phyloP scores from a whole-genome alignment of 805 yeast species.

The Kodamaea laetipori region DNA sequence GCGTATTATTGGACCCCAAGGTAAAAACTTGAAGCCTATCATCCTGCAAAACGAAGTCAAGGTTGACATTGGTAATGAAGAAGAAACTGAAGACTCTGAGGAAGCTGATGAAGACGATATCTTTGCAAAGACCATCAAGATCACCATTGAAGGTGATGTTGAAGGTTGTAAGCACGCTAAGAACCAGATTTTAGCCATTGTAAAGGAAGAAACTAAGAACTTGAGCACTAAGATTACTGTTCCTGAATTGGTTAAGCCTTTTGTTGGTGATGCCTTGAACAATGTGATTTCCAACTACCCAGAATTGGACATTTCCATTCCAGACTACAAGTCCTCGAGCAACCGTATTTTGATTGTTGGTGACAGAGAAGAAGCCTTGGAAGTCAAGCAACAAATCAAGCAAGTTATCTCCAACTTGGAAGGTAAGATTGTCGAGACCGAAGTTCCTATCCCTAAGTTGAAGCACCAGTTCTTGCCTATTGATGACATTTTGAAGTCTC shows the following conservation, averaged over 20 bases:
- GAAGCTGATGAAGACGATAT: constrained; percentile 54
- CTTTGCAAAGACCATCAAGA: constrained; percentile 59
- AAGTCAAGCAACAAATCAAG: constrained; percentile 55
- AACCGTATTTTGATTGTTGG: constrained; percentile 60
- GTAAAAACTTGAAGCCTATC: constrained; percentile 78
- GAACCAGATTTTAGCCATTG: constrained; percentile 66
- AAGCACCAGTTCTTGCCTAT: constrained; percentile 71
- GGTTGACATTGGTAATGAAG: constrained; percentile 61
- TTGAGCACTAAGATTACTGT: constrained; percentile 54
- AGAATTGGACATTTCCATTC: constrained; percentile 35
- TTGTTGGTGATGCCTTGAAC: constrained; percentile 37
- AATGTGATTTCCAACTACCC: constrained; percentile 24
- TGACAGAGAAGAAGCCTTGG: constrained; percentile 63
- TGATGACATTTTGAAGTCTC: constrained; percentile 51
- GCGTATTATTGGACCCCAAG: constrained; percentile 83
- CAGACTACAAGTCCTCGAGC: constrained; percentile 39
- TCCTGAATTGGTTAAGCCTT: constrained; percentile 45
- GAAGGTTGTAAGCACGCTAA: constrained; percentile 82
- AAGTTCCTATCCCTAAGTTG: constrained; percentile 63
- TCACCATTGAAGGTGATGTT: constrained; percentile 77
- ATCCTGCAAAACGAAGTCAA: constrained; percentile 65
- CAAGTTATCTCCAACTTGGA: constrained; percentile 47
- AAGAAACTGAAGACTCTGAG: constrained; percentile 30
- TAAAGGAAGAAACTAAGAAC: constrained; percentile 69
- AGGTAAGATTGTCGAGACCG: constrained; percentile 50